Evolutionary conservation across 2,329 filamentous ascomycete species (phyloP).

Genomic region (Paramyrothecium sp.): DNA sequence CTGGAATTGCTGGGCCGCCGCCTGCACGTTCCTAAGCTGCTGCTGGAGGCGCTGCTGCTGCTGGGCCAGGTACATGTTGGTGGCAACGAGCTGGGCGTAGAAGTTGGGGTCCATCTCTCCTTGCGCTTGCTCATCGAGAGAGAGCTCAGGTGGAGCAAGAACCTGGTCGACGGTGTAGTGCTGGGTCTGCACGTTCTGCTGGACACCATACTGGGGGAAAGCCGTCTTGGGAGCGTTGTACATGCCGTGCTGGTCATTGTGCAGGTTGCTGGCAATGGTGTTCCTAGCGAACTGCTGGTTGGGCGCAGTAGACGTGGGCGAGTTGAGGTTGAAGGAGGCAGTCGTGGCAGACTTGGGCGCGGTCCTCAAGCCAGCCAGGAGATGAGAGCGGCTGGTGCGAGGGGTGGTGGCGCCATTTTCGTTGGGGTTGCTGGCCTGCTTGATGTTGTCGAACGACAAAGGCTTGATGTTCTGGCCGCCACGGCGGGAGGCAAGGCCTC

Average conservation of each 20-base stretch:
- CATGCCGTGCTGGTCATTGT: constrained; percentile 40
- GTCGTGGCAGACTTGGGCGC: constrained; percentile 83
- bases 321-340: constrained; percentile 69
- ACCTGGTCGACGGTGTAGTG: constrained; percentile 85
- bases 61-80: constrained; percentile 88
- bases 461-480: constrained; percentile 89
- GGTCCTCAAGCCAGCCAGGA: constrained; percentile 89
- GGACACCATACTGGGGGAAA: constrained; percentile 44
- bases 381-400: constrained; percentile 89
- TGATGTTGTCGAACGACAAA: constrained; percentile 72
- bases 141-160: constrained; percentile 77
- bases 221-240: constrained; percentile 58
- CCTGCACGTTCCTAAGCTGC: constrained; percentile 81
- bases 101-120: constrained; percentile 80
- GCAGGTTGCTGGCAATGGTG: constrained; percentile 42
- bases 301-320: constrained; percentile 44
- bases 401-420: constrained; percentile 72
- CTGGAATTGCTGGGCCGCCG: constrained; percentile 80
- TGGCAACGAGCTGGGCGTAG: constrained; percentile 86
- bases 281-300: constrained; percentile 42
- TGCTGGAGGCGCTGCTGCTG: constrained; percentile 95
- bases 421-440: constrained; percentile 63
- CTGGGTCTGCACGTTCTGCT: constrained; percentile 34
- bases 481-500: constrained; percentile 80
- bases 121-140: constrained; percentile 67